Evolutionary conservation across 352 stramenopile genomes (phyloP).

Genomic region (Phytopythium oedochilum): DNA sequence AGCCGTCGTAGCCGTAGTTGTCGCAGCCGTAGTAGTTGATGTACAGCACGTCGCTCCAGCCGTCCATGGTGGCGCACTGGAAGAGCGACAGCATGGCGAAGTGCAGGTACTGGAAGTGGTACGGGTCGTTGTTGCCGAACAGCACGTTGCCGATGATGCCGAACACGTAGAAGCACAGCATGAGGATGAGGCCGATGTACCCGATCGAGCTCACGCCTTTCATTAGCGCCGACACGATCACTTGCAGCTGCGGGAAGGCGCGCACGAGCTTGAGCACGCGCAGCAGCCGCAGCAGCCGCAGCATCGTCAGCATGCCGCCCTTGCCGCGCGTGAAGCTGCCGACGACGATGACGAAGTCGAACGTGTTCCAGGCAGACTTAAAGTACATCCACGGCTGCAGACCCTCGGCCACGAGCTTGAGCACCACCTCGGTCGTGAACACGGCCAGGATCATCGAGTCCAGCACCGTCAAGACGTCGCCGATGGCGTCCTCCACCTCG

Average conservation of each 20-base stretch:
- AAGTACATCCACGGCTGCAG: conserved; percentile 81
- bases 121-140: conserved; percentile 85
- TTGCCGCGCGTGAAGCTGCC: conserved; percentile 60
- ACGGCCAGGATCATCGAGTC: conserved; percentile 69
- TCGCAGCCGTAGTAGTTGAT: conserved; percentile 90
- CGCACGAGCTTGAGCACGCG: conserved; percentile 87
- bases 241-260: conserved; percentile 79
- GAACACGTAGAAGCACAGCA: conserved; percentile 91
- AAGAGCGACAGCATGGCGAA: conserved; percentile 90
- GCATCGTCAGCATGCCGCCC: conserved; percentile 77
- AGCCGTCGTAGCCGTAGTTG: conserved; percentile 73
- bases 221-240: conserved; percentile 90
- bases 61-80: conserved; percentile 82
- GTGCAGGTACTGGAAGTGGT: conserved; percentile 85
- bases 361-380: conserved; percentile 68
- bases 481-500: conserved; percentile 42
- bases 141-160: conserved; percentile 90
- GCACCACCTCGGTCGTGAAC: conserved; percentile 70
- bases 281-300: conserved; percentile 76
- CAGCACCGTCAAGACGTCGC: conserved; percentile 33
- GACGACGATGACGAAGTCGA: conserved; percentile 84
- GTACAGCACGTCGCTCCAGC: conserved; percentile 89
- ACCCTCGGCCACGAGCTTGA: conserved; percentile 77
- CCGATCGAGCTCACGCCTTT: conserved; percentile 83
- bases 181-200: conserved; percentile 88